Base-by-base conservation (phyloP, 495 filamentous ascomycete species). In the Barbatosphaeria neglecta region DNA sequence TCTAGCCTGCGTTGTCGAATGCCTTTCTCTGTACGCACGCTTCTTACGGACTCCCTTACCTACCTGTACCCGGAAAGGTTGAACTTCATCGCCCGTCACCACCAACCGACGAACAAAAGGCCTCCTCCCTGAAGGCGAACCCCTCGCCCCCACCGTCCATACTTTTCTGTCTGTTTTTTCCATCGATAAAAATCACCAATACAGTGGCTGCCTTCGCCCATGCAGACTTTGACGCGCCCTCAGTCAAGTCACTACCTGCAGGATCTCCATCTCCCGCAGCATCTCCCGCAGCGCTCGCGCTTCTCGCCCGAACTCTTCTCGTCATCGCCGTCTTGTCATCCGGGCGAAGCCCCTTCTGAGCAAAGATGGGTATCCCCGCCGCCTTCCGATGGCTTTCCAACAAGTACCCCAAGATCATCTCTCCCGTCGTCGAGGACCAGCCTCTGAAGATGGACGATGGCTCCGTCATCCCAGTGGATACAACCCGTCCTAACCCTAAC, bases 381-480 rank as follows among this genome's bases (percentile, higher is more conserved):
- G 80, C 89, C 27, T 94, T 92, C 66, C 71, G 88, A 70, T 96
- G 90, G 90, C 80, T 96, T 18, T 90, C 85, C 61, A 83, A 81
- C 72, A 95, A 93, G 54, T 95, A 94, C 54, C 90, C 92, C 46
- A 96, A 97, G 69, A 97, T 97, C 61, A 82, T 96, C 52, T 87
- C 85, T 10, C 71, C 83, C 16, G 92, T 99, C 37, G 78, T 87
- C 45, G 92, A 99, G 67, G 87, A 96, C 39, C 71, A 76, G 49
- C 81, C 90, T 13, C 70, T 82, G 41, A 77, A 80, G 46, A 72
- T 96, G 57, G 74, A 75, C 37, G 80, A 90, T 72, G 90, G 87
- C 52, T 69, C 81, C 33, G 74, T 80, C 51, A 78, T 94, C 25
- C 93, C 92, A 2, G 77, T 97, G 37, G 88, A 97, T 57, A 76